These are phyloP conservation scores for Massarina eburnea DNA, from an alignment of 2,329 filamentous ascomycete genomes.

Conservation along the genomic window DNA sequence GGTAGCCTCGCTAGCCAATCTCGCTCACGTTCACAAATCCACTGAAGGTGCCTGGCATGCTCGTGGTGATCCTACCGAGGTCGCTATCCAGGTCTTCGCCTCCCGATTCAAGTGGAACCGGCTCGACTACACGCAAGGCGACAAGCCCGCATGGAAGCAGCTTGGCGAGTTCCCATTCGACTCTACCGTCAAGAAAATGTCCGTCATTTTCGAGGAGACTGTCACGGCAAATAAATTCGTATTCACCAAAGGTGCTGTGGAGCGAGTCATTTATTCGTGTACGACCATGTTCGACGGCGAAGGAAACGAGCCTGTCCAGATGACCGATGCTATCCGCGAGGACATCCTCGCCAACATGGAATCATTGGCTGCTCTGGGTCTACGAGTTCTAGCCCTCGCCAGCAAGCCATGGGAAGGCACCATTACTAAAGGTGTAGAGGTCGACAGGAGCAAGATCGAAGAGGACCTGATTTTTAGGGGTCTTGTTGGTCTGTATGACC, in stretches of 20 bases:
- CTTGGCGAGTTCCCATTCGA: slow-evolving; percentile 73
- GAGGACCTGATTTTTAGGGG: slow-evolving; percentile 71
- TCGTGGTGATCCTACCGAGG: slow-evolving; percentile 59
- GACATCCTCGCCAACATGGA: slow-evolving; percentile 70
- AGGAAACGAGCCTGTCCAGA: slow-evolving; percentile 39
- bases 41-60: slow-evolving; percentile 45
- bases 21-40: slow-evolving; percentile 53
- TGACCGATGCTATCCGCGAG: slow-evolving; percentile 57
- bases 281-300: slow-evolving; percentile 52
- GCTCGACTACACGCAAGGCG: slow-evolving; percentile 50
- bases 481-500: slow-evolving; percentile 81
- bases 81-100: slow-evolving; percentile 74
- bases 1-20: slow-evolving; percentile 49
- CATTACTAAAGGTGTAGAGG: slow-evolving; percentile 48
- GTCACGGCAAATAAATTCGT: slow-evolving; percentile 45
- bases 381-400: slow-evolving; percentile 70
- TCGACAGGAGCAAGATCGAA: slow-evolving; percentile 66
- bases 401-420: slow-evolving; percentile 49
- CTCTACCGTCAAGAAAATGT: slow-evolving; percentile 76
- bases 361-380: slow-evolving; percentile 63
- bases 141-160: slow-evolving; percentile 34
- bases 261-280: slow-evolving; percentile 67
- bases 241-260: slow-evolving; percentile 70
- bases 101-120: slow-evolving; percentile 67
- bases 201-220: slow-evolving; percentile 63